Evolutionary conservation across 306 rosid species (phyloP).

Genomic region (Inga laurina): DNA sequence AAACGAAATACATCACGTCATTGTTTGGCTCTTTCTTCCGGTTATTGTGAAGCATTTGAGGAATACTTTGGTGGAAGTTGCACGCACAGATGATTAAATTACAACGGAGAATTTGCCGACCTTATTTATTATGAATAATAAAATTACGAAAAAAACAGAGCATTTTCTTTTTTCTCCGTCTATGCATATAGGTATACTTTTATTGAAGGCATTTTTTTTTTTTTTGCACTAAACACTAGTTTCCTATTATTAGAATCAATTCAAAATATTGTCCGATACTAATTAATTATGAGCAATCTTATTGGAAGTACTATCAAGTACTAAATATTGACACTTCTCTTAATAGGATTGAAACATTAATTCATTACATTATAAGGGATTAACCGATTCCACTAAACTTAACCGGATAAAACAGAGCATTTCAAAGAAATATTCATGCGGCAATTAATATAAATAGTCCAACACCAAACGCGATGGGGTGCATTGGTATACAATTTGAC

Average conservation of each 20-base stretch:
- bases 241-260: too few relatives aligned
- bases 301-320: too few relatives aligned
- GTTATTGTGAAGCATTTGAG: not conserved
- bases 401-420: not conserved
- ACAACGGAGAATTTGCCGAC: not conserved
- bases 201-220: too few relatives aligned
- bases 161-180: too few relatives aligned
- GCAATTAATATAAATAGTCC: not conserved
- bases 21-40: not conserved
- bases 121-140: not conserved
- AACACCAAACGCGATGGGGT: not conserved
- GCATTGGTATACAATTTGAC: not conserved
- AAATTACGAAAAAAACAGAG: not conserved
- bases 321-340: too few relatives aligned
- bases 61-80: not conserved
- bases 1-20: not conserved
- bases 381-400: too few relatives aligned
- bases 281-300: too few relatives aligned
- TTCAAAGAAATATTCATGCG: not conserved
- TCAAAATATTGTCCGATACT: too few relatives aligned
- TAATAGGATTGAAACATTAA: too few relatives aligned
- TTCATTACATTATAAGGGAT: too few relatives aligned
- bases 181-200: too few relatives aligned
- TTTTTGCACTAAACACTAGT: too few relatives aligned
- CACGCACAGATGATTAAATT: not conserved